A percentile compares a stretch with the other conserved stretches of the same genome.
Conservation (phyloP, 1,139 yeast species). For the Hanseniaspora uvarum region DNA sequence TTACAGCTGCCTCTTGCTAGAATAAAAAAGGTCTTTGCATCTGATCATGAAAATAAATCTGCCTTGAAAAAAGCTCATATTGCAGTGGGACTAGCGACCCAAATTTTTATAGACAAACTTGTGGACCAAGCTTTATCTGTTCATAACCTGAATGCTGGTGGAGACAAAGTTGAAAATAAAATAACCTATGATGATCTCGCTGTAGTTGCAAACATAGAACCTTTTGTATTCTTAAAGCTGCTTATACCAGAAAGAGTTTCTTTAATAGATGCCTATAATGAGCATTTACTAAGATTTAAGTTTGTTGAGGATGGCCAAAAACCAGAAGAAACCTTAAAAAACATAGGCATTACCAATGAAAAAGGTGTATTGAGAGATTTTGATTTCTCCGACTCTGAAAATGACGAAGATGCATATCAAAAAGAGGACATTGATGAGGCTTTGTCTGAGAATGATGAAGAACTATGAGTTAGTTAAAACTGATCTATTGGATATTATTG, state of each 20-base stretch:
- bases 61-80: constrained; percentile 73
- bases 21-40: constrained; percentile 70
- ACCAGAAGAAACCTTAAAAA: constrained; percentile 1
- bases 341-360: constrained; percentile 2
- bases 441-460: neutral
- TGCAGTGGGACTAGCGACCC: constrained; percentile 80
- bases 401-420: neutral
- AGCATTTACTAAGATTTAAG: constrained; percentile 9
- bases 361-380: constrained; percentile 9
- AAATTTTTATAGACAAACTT: constrained; percentile 66
- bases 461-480: too few species aligned
- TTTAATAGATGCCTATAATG: constrained; percentile 9
- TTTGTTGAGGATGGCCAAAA: constrained; percentile 9
- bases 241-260: constrained; percentile 14
- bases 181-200: constrained; percentile 15
- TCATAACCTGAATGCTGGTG: constrained; percentile 4
- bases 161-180: neutral
- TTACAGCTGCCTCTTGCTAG: constrained; percentile 58
- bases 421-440: neutral
- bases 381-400: constrained; percentile 11
- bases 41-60: constrained; percentile 71
- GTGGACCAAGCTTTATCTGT: constrained; percentile 37
- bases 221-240: constrained; percentile 10
- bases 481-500: too few species aligned
- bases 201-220: constrained; percentile 5